These are phyloP conservation scores for Syzygium grande DNA, from an alignment of 345 rosid genomes.

Conservation along the genomic window DNA sequence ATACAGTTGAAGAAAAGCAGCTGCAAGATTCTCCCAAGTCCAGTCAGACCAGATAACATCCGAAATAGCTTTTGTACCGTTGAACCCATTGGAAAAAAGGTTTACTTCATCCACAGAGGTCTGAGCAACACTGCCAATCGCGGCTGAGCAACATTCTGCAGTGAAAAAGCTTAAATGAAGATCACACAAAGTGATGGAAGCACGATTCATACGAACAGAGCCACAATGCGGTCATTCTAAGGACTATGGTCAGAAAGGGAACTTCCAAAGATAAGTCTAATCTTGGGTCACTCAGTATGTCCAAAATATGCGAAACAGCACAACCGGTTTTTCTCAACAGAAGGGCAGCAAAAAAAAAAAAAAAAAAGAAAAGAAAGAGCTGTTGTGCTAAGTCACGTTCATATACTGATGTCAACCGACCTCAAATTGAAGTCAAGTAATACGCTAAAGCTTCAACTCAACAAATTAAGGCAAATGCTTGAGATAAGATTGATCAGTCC, in stretches of 20 bases:
- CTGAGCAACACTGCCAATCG: neutral
- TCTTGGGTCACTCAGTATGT: neutral
- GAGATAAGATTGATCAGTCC: neutral
- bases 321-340: neutral
- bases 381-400: neutral
- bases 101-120: neutral
- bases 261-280: neutral
- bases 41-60: neutral
- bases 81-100: neutral
- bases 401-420: neutral
- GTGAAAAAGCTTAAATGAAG: neutral
- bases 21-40: neutral
- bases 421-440: neutral
- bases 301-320: neutral
- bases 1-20: neutral
- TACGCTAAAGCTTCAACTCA: neutral
- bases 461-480: neutral
- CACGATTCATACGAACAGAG: neutral
- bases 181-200: neutral
- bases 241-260: neutral
- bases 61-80: neutral
- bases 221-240: neutral
- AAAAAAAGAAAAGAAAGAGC: neutral
- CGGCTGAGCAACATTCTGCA: neutral
- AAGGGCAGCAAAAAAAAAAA: neutral